These are phyloP conservation scores for Closterium sp. DNA, from an alignment of 139 green algal species.

Conservation along the genomic window DNA sequence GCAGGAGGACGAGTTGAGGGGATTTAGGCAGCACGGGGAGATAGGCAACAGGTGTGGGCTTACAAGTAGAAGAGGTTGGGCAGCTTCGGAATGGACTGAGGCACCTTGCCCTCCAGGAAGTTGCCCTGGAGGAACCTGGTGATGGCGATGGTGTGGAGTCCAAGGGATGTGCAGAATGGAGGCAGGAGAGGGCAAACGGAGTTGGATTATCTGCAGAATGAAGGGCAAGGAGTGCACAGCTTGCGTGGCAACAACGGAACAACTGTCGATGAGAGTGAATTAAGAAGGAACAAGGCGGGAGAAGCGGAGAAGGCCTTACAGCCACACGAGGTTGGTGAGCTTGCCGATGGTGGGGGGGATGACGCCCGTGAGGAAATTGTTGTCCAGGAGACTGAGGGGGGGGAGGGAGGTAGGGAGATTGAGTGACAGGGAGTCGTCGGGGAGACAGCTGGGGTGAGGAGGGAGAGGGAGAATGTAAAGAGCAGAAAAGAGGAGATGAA, in stretches of 20 bases:
- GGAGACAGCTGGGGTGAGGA: not conserved
- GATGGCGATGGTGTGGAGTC: not conserved
- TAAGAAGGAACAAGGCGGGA: too few relatives aligned
- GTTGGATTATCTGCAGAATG: too few relatives aligned
- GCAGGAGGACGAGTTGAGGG: not conserved
- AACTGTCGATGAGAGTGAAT: too few relatives aligned
- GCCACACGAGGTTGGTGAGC: not conserved
- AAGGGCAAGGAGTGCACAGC: too few relatives aligned
- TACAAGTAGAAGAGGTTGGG: not conserved
- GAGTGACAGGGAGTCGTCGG: not conserved
- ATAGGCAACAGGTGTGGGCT: too few relatives aligned
- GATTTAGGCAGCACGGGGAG: too few relatives aligned
- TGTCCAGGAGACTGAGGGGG: not conserved
- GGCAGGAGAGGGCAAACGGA: too few relatives aligned
- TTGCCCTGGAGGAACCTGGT: not conserved
- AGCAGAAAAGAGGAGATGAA: not conserved
- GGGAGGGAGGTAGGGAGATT: not conserved
- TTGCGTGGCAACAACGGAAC: too few relatives aligned
- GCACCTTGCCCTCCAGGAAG: not conserved
- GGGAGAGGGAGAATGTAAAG: not conserved
- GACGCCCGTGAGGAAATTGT: not conserved
- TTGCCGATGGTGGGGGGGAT: not conserved
- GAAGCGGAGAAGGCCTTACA: too few relatives aligned
- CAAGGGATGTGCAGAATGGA: too few relatives aligned
- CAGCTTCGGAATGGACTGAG: too few relatives aligned